Conservation (phyloP, 2,329 filamentous ascomycete genomes). For the Trichoderma sp. region DNA sequence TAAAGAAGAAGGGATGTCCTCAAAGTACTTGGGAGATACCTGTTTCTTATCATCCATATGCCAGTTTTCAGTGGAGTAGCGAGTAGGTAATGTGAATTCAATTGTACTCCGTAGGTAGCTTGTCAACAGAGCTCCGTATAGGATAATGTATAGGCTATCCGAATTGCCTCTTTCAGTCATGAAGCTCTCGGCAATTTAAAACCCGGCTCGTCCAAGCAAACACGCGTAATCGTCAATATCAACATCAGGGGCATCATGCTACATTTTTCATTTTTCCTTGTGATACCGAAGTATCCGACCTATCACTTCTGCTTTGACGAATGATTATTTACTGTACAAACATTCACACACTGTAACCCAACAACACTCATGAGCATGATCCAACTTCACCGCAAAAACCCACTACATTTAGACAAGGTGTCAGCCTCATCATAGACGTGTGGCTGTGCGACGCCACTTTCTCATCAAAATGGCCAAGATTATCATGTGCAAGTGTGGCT, state of each 20-base stretch:
- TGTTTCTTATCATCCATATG: background rate
- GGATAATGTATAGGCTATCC: background rate
- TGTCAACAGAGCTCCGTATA: background rate
- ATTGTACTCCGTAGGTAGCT: background rate
- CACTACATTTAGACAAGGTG: background rate
- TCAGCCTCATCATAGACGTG: background rate
- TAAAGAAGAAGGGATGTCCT: background rate
- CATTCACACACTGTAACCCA: background rate
- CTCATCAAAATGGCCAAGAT: background rate
- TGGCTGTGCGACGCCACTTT: conserved; percentile 2
- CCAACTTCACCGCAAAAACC: background rate
- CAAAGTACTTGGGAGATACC: background rate
- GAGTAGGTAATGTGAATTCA: background rate
- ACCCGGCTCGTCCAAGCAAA: background rate
- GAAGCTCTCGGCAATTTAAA: background rate
- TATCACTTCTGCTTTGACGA: background rate
- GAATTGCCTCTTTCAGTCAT: background rate
- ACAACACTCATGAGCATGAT: background rate
- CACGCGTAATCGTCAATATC: background rate
- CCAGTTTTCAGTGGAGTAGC: background rate
- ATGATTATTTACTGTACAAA: background rate
- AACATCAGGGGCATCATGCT: background rate
- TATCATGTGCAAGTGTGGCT: background rate
- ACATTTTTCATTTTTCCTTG: background rate
- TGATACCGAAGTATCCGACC: background rate